Percentiles rank a stretch among this genome's conserved stretches.
These are phyloP conservation scores for Astrephomene gubernaculifera DNA, from an alignment of 139 green algal species.

Conservation along the genomic window DNA sequence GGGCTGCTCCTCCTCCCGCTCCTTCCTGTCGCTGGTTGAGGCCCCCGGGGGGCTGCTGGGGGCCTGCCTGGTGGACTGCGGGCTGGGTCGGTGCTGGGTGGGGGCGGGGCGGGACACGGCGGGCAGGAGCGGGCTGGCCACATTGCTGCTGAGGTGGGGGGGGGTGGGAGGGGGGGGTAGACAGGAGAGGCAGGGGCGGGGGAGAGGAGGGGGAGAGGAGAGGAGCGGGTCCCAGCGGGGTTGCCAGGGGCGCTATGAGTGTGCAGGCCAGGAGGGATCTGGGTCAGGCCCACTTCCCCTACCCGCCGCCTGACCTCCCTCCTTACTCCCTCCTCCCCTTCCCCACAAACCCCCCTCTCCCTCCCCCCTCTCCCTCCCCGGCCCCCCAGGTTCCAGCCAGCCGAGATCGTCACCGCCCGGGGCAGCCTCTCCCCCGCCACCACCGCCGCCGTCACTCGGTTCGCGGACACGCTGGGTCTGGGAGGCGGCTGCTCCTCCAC, in stretches of 20 bases:
- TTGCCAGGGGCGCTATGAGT: too few relatives aligned
- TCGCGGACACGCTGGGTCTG: not conserved
- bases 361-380: slow-evolving; percentile 21
- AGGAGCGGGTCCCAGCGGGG: too few relatives aligned
- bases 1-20: not conserved
- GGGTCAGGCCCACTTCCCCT: too few relatives aligned
- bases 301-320: too few relatives aligned
- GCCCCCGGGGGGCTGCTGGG: slow-evolving; percentile 48
- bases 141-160: slow-evolving; percentile 47
- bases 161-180: not conserved
- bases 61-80: slow-evolving; percentile 61
- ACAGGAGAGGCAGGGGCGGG: not conserved
- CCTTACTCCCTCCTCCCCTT: too few relatives aligned
- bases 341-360: not conserved
- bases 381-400: slow-evolving; percentile 22
- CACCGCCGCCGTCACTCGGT: slow-evolving; percentile 7
- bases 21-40: slow-evolving; percentile 57
- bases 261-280: too few relatives aligned
- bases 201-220: too few relatives aligned
- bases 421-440: slow-evolving; percentile 56
- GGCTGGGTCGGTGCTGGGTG: slow-evolving; percentile 10
- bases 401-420: slow-evolving; percentile 51
- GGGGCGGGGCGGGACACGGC: slow-evolving; percentile 38
- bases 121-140: slow-evolving; percentile 46
- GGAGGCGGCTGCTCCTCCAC: not conserved